Evolutionary conservation across 306 rosid genomes (phyloP).

Genomic region (Cicer cuneatum): DNA sequence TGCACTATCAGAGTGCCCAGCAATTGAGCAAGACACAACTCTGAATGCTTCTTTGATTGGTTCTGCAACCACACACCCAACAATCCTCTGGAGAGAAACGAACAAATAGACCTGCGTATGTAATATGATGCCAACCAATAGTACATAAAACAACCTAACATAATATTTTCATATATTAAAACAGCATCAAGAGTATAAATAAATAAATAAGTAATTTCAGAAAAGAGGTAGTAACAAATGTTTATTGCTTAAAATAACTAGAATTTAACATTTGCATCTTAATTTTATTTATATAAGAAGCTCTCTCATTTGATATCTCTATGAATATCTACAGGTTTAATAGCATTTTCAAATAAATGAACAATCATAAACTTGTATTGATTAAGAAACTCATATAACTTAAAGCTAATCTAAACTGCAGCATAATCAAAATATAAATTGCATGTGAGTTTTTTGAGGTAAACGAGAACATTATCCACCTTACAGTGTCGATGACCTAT

Average conservation of each 20-base stretch:
- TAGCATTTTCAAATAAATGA: neutral
- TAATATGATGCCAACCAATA: neutral
- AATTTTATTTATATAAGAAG: neutral
- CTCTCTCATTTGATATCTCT: neutral
- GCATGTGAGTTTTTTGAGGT: neutral
- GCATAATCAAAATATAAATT: too few relatives aligned
- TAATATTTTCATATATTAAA: neutral
- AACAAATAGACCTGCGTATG: conserved; percentile 69
- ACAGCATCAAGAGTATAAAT: neutral
- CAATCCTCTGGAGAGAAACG: conserved; percentile 61
- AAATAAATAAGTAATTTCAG: neutral
- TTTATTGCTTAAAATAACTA: neutral
- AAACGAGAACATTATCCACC: conserved; percentile 49
- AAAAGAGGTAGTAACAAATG: neutral
- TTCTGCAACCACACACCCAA: conserved; percentile 72
- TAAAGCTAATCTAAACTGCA: too few relatives aligned
- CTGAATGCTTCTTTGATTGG: conserved; percentile 75
- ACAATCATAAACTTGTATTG: neutral
- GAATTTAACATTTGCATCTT: neutral
- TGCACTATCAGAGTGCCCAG: conserved; percentile 32
- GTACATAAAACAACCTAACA: neutral
- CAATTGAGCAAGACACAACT: conserved; percentile 54
- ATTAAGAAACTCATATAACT: neutral
- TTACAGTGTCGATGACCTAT: conserved; percentile 64
- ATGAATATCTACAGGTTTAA: neutral